phyloP scores from a whole-genome alignment of 2,329 filamentous ascomycete genomes.

The Drechslera avenae region DNA sequence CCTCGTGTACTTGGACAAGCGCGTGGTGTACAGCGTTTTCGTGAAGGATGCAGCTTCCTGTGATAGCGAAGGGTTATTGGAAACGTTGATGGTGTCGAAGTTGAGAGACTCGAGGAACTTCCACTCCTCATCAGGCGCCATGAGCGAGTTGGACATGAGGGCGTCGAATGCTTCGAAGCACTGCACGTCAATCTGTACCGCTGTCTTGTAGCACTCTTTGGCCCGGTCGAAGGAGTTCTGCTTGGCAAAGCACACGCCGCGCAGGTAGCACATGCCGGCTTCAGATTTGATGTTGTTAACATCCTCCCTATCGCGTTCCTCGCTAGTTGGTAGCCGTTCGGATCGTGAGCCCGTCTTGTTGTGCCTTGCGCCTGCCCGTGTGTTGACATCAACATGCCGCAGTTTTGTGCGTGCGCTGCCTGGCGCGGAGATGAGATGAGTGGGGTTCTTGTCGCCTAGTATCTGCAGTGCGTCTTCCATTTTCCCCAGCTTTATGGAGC shows the following conservation, averaged over 20 bases:
- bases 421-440: slow-evolving; percentile 75
- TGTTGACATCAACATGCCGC: slow-evolving; percentile 65
- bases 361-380: slow-evolving; percentile 54
- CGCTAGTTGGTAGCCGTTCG: slow-evolving; percentile 62
- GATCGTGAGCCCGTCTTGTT: slow-evolving; percentile 53
- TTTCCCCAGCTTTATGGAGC: slow-evolving; percentile 87
- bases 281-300: slow-evolving; percentile 81
- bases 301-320: slow-evolving; percentile 71
- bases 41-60: slow-evolving; percentile 94
- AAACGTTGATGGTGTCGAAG: slow-evolving; percentile 79
- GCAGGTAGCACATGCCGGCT: slow-evolving; percentile 94
- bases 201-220: slow-evolving; percentile 98
- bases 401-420: slow-evolving; percentile 72
- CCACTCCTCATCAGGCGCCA: slow-evolving; percentile 89
- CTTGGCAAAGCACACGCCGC: slow-evolving; percentile 93
- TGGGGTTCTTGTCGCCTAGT: slow-evolving; percentile 92
- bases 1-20: slow-evolving; percentile 92
- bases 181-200: slow-evolving; percentile 93
- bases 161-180: slow-evolving; percentile 99
- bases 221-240: slow-evolving; percentile 96
- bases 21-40: slow-evolving; percentile 93
- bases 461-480: slow-evolving; percentile 86
- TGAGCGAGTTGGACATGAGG: slow-evolving; percentile 92
- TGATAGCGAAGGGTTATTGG: slow-evolving; percentile 67
- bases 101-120: slow-evolving; percentile 85